These are phyloP conservation scores for Zygosaccharomyces siamensis DNA, from an alignment of 805 yeast species.

Conservation along the genomic window DNA sequence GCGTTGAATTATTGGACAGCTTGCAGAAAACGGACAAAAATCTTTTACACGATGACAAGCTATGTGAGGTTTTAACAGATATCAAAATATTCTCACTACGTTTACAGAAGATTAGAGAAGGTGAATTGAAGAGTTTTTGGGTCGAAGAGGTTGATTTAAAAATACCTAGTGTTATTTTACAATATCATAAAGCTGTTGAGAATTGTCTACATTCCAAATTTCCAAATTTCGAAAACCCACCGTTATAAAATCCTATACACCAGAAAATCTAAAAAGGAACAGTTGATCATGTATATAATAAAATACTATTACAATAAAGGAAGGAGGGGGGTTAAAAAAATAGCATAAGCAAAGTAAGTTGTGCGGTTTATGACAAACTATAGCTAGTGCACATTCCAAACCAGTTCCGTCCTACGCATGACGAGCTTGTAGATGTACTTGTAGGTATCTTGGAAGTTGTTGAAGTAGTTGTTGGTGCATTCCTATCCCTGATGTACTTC, in stretches of 20 bases:
- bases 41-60: constrained; percentile 4
- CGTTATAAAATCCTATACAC: background rate
- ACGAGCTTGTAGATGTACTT: constrained; percentile 19
- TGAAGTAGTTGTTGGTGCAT: constrained; percentile 15
- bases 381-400: constrained; percentile 34
- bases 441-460: constrained; percentile 19
- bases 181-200: constrained; percentile 25
- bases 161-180: constrained; percentile 25
- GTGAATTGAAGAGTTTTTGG: constrained; percentile 27
- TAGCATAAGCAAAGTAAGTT: background rate
- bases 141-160: constrained; percentile 28
- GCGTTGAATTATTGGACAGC: constrained; percentile 10
- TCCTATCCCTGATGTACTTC: constrained; percentile 56
- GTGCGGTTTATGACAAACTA: constrained; percentile 7
- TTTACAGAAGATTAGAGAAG: constrained; percentile 23
- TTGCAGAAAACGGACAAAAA: constrained; percentile 4
- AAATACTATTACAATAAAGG: too few species aligned
- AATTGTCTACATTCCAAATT: constrained; percentile 18
- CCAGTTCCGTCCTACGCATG: constrained; percentile 36
- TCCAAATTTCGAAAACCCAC: constrained; percentile 11
- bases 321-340: background rate
- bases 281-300: background rate
- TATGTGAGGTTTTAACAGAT: constrained; percentile 10
- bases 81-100: constrained; percentile 21
- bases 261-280: background rate